These are phyloP conservation scores for Globisporangium emineosum DNA, from an alignment of 352 stramenopile genomes.

Conservation along the genomic window DNA sequence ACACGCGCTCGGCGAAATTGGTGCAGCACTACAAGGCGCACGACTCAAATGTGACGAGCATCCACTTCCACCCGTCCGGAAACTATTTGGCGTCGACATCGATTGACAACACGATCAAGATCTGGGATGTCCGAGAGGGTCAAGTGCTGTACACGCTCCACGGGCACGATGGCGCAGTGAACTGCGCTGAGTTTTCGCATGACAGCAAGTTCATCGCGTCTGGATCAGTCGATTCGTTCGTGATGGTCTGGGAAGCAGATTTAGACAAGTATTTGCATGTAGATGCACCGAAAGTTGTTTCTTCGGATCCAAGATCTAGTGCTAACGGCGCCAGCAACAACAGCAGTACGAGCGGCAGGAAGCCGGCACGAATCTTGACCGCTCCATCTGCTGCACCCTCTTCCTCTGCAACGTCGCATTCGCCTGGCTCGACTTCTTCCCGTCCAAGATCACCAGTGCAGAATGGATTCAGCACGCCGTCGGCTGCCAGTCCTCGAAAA, in stretches of 20 bases:
- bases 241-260: conserved; percentile 86
- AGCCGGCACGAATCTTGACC: conserved; percentile 8
- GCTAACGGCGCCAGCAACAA: conserved; percentile 1
- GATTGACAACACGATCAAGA: conserved; percentile 85
- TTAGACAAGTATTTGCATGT: conserved; percentile 72
- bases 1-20: conserved; percentile 73
- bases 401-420: neutral
- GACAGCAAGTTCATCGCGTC: conserved; percentile 69
- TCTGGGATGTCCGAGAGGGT: conserved; percentile 92
- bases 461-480: neutral
- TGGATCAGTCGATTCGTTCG: conserved; percentile 69
- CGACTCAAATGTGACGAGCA: conserved; percentile 63
- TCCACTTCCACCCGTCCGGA: conserved; percentile 89
- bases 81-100: conserved; percentile 91
- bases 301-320: neutral
- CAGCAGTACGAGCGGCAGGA: neutral
- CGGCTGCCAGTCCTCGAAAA: neutral
- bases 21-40: conserved; percentile 93
- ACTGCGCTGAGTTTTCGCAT: conserved; percentile 64
- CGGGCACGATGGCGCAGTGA: conserved; percentile 76
- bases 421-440: neutral
- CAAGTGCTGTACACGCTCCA: conserved; percentile 92
- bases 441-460: neutral
- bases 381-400: neutral
- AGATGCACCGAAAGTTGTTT: conserved; percentile 26